These are phyloP conservation scores for Dothiorella sarmentorum DNA, from an alignment of 2,329 filamentous ascomycete species.

Conservation along the genomic window DNA sequence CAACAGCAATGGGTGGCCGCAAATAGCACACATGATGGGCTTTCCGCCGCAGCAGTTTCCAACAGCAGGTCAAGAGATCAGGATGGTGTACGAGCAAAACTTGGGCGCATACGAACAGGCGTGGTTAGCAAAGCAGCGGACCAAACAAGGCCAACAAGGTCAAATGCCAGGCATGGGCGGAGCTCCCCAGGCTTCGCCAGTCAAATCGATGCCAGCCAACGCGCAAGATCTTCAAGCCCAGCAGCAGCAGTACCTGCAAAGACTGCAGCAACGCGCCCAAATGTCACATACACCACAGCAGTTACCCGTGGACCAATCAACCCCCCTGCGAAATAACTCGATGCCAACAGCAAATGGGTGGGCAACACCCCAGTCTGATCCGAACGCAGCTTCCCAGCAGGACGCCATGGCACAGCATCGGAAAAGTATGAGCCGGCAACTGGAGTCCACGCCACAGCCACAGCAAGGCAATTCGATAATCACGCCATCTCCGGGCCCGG, in stretches of 20 bases:
- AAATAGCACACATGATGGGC: slow-evolving; percentile 58
- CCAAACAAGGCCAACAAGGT: slow-evolving; percentile 32
- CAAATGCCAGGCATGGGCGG: slow-evolving; percentile 37
- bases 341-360: slow-evolving; percentile 39
- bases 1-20: slow-evolving; percentile 67
- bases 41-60: slow-evolving; percentile 48
- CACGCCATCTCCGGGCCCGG: slow-evolving; percentile 27
- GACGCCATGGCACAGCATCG: slow-evolving; percentile 26
- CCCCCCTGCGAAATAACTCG: slow-evolving; percentile 15
- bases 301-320: slow-evolving; percentile 10
- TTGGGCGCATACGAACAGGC: slow-evolving; percentile 73
- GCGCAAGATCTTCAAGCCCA: slow-evolving; percentile 50
- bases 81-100: slow-evolving; percentile 71
- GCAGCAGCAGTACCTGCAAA: slow-evolving; percentile 26
- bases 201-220: slow-evolving; percentile 29
- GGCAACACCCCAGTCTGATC: slow-evolving; percentile 44
- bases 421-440: slow-evolving; percentile 36
- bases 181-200: slow-evolving; percentile 32
- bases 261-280: slow-evolving; percentile 6
- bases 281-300: slow-evolving; percentile 14
- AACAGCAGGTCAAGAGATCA: slow-evolving; percentile 65
- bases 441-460: slow-evolving; percentile 35
- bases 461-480: slow-evolving; percentile 27
- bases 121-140: slow-evolving; percentile 54
- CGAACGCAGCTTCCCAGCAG: slow-evolving; percentile 17